Evolutionary conservation across 257 asterid genomes (phyloP).

Genomic region (Fraxinus pennsylvanica): DNA sequence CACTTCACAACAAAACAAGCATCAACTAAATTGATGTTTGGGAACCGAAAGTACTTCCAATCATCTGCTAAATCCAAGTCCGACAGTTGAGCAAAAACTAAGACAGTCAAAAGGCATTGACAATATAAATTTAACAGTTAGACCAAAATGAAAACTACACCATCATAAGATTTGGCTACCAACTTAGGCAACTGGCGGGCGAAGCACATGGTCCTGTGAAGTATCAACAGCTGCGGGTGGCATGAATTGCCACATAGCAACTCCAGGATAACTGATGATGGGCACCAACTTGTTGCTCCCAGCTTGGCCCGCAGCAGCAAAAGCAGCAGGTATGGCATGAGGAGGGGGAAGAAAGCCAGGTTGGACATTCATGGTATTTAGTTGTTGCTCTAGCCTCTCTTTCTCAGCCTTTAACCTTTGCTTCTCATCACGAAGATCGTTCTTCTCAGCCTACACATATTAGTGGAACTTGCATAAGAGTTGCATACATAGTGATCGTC

Average conservation of each 20-base stretch:
- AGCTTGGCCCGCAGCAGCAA: conserved; percentile 67
- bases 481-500: neutral
- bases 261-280: conserved; percentile 86
- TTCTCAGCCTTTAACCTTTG: conserved; percentile 86
- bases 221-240: conserved; percentile 98
- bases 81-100: conserved; percentile 37
- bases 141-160: conserved; percentile 23
- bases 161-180: conserved; percentile 26
- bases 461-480: neutral
- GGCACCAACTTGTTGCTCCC: conserved; percentile 83
- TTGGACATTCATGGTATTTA: conserved; percentile 62
- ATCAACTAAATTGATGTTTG: neutral
- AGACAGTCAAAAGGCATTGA: conserved; percentile 30
- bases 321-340: conserved; percentile 69
- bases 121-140: conserved; percentile 33
- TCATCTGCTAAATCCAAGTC: conserved; percentile 46
- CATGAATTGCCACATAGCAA: conserved; percentile 98
- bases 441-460: conserved; percentile 70
- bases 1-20: neutral
- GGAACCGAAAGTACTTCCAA: conserved; percentile 32
- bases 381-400: conserved; percentile 89
- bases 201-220: conserved; percentile 92
- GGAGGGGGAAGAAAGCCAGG: conserved; percentile 54
- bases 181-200: conserved; percentile 88
- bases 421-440: conserved; percentile 93